These are phyloP conservation scores for Croton laevigatus DNA, from an alignment of 441 rosid species.

Conservation along the genomic window DNA sequence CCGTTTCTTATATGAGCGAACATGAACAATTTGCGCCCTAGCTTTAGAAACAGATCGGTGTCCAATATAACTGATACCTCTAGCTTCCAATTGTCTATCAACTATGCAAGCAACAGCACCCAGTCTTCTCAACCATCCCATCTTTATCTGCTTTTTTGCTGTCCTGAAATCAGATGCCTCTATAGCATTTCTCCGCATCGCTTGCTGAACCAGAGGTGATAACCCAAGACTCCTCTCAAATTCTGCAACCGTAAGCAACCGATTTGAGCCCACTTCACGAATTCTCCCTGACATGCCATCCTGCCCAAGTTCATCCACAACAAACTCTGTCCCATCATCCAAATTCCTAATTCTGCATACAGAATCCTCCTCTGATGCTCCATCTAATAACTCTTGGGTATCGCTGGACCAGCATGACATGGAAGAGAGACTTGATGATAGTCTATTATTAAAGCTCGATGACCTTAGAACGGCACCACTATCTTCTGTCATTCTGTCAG, in stretches of 20 bases:
- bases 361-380: slow-evolving; percentile 28
- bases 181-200: slow-evolving; percentile 31
- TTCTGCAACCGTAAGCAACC: slow-evolving; percentile 25
- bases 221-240: slow-evolving; percentile 36
- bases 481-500: slow-evolving; percentile 35
- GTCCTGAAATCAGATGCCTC: slow-evolving; percentile 24
- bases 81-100: slow-evolving; percentile 39
- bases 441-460: slow-evolving; percentile 29
- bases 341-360: slow-evolving; percentile 36
- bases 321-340: slow-evolving; percentile 28
- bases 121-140: slow-evolving; percentile 60
- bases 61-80: slow-evolving; percentile 6
- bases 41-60: slow-evolving; percentile 15
- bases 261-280: slow-evolving; percentile 32
- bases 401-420: slow-evolving; percentile 33
- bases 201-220: slow-evolving; percentile 40
- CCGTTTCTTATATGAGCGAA: slow-evolving; percentile 45
- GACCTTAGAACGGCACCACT: slow-evolving; percentile 48
- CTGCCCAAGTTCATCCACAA: slow-evolving; percentile 30
- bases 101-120: slow-evolving; percentile 48
- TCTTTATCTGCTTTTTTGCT: slow-evolving; percentile 37
- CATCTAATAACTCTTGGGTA: slow-evolving; percentile 30
- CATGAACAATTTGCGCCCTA: slow-evolving; percentile 44
- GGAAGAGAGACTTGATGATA: slow-evolving; percentile 38
- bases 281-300: slow-evolving; percentile 31